Percentiles rank a stretch among this genome's conserved stretches.
Conservation (phyloP, 2,329 filamentous ascomycete species). For the Trichophyton benhamiae region DNA sequence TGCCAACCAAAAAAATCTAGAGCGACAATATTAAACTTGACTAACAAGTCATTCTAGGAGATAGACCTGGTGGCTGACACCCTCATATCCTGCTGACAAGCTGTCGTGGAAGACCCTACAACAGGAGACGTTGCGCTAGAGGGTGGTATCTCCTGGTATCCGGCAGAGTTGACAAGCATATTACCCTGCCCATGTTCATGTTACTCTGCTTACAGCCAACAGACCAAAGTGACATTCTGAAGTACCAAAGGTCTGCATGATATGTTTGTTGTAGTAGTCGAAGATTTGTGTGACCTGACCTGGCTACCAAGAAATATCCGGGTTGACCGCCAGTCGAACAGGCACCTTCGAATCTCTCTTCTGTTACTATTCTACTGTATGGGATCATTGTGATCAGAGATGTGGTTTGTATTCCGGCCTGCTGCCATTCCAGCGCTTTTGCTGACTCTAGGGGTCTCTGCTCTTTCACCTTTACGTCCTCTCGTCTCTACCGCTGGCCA, state of each 20-base stretch:
- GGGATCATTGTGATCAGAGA: background rate
- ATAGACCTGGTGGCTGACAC: background rate
- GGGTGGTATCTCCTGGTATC: background rate
- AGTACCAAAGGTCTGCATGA: background rate
- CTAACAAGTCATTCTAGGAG: background rate
- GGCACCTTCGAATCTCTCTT: background rate
- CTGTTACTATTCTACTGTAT: background rate
- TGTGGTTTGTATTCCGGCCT: background rate
- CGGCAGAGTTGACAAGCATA: background rate
- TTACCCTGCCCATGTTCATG: background rate
- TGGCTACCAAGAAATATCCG: too few relatives aligned
- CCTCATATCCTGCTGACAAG: background rate
- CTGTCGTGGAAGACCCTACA: background rate
- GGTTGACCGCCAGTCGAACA: background rate
- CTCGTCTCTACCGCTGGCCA: conserved; percentile 20
- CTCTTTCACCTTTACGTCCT: background rate
- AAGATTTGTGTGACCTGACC: background rate
- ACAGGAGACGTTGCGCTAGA: background rate
- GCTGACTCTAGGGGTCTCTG: background rate
- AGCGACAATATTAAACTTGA: background rate
- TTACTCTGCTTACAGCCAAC: background rate
- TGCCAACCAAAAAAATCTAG: background rate
- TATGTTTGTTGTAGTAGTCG: background rate
- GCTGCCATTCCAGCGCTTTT: background rate
- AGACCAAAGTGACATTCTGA: background rate